Conservation (phyloP, 1,284 basidiomycete species). For the Gomphus bonarii region DNA sequence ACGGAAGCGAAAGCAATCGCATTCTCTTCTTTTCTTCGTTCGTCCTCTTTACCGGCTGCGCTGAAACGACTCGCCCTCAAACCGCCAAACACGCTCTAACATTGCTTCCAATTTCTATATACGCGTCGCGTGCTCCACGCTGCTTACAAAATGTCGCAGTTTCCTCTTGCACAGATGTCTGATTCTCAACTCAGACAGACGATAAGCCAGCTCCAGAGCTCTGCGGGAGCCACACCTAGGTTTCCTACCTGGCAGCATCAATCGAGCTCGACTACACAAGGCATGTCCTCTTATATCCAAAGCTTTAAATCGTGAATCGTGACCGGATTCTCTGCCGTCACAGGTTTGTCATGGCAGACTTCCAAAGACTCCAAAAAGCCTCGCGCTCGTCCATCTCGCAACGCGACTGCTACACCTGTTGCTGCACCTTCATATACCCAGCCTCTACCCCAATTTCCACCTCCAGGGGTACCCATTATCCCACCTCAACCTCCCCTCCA, state of each 20-base stretch:
- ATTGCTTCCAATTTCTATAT: neutral
- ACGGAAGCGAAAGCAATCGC: neutral
- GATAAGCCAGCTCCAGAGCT: conserved; percentile 32
- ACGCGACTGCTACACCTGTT: conserved; percentile 4
- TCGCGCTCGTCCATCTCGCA: conserved; percentile 10
- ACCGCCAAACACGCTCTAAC: neutral
- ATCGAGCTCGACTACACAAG: neutral
- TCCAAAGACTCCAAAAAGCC: conserved; percentile 6
- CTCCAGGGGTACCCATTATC: neutral
- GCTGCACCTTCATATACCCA: conserved; percentile 4
- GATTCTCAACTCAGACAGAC: conserved; percentile 50
- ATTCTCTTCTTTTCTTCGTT: neutral
- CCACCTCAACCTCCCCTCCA: conserved; percentile 1
- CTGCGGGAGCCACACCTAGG: conserved; percentile 9
- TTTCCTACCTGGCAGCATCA: conserved; percentile 10
- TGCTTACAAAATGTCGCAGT: conserved; percentile 11
- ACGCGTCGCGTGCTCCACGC: neutral
- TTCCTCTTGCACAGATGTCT: conserved; percentile 26
- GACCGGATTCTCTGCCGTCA: neutral
- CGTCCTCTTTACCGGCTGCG: neutral
- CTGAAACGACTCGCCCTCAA: neutral
- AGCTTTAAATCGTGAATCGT: neutral
- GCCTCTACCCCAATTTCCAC: neutral
- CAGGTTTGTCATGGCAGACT: conserved; percentile 7
- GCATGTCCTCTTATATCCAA: neutral